A percentile compares a stretch with the other conserved stretches of the same genome.
Evolutionary conservation across 139 green algal species (phyloP).

Genomic region (Raphidocelis subcapitata): DNA sequence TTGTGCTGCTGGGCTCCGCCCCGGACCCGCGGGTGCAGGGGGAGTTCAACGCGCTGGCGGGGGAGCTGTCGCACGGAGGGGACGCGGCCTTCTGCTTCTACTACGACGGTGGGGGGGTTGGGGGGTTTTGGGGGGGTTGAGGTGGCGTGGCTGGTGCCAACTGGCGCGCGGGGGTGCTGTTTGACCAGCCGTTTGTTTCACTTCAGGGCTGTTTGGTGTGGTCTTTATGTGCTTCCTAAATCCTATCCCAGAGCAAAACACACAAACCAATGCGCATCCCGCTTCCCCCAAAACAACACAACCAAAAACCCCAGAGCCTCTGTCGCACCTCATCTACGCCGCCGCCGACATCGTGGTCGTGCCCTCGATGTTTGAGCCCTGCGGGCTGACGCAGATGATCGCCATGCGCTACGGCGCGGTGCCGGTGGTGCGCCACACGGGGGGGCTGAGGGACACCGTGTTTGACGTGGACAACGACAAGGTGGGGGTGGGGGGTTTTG

Average conservation of each 20-base stretch:
- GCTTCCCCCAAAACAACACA: too few relatives aligned
- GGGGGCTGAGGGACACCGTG: constrained; percentile 87
- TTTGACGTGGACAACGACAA: constrained; percentile 88
- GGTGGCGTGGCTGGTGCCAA: constrained; percentile 41
- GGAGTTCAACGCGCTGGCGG: constrained; percentile 75
- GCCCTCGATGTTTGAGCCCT: constrained; percentile 95
- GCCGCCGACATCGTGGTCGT: constrained; percentile 93
- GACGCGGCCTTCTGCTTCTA: constrained; percentile 68
- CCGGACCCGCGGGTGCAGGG: constrained; percentile 79
- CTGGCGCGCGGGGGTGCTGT: background rate
- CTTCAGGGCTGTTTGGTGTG: background rate
- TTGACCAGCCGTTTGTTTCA: background rate
- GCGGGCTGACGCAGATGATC: constrained; percentile 77
- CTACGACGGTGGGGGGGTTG: too few relatives aligned
- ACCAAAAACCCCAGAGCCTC: too few relatives aligned
- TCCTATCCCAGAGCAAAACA: background rate
- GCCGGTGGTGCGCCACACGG: constrained; percentile 89
- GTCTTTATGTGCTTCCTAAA: background rate
- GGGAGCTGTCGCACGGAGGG: constrained; percentile 41
- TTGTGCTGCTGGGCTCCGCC: constrained; percentile 97
- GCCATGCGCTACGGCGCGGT: constrained; percentile 36
- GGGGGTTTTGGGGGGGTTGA: too few relatives aligned
- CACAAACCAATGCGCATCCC: background rate
- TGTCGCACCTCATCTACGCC: constrained; percentile 93
- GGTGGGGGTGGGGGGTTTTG: too few relatives aligned